Evolutionary conservation across 2,329 filamentous ascomycete genomes (phyloP), one percentile per base, ranked within the genome.

Genomic region (Dothistroma pini): DNA sequence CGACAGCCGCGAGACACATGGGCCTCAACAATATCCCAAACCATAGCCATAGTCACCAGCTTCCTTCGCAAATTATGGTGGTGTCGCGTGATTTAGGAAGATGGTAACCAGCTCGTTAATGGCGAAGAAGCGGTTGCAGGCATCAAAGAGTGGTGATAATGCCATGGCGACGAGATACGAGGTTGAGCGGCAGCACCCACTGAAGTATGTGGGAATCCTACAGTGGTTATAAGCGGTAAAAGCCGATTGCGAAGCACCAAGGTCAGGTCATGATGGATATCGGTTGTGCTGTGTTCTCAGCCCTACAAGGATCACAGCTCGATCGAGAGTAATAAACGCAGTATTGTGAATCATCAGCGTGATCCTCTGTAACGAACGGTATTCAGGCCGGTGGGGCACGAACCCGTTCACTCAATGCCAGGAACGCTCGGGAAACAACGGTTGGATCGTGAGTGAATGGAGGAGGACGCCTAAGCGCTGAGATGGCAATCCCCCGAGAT

Each of bases 61-160:
- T 32, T 21, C 16, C 19, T 19, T 4, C n/a, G 2, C 16, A 53
- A 21, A 12, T 53, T 29, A 0, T 35, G 51, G n/a, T 53, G 56
- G 48, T 1, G 44, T n/a, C 11, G 58, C 58, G 31, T 61, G 16
- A 16, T 61, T 29, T 7, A 65, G 49, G 38, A 63, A 59, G 7
- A 63, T 44, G 29, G 48, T 47, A 14, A 65, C 53, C 2, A 61
- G 56, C 41, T 65, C 63, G 10, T 49, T 34, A 14, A 65, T 61
- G 4, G 54, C 29, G 53, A 65, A 63, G 58, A 65, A 65, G 47
- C 53, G 63, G 32, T 64, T 48, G 34, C 51, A 53, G n/a, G 51
- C 51, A 53, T 53, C 51, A 29, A 53, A 35, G 51, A 1, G n/a
- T 51, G 22, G 21, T 29, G 48, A 21, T 19, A 21, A 25, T 11